These are phyloP conservation scores for Daldinia grandis DNA, from an alignment of 495 filamentous ascomycete genomes.

Conservation along the genomic window DNA sequence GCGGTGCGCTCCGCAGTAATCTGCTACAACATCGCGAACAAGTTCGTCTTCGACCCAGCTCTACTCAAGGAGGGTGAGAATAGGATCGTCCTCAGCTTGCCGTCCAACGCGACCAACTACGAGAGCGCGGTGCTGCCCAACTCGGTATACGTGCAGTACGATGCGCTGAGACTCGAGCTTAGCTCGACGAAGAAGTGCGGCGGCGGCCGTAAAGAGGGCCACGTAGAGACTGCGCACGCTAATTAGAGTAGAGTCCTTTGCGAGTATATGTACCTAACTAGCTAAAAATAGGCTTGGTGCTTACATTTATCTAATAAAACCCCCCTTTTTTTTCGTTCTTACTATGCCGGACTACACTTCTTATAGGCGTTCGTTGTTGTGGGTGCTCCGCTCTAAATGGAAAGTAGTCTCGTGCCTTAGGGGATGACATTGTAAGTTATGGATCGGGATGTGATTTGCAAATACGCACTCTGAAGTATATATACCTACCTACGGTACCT, in stretches of 20 bases:
- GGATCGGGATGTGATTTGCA: background rate
- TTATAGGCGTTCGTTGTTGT: background rate
- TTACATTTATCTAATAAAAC: background rate
- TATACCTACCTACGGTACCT: no score
- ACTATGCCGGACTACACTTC: background rate
- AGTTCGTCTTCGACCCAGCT: slow-evolving; percentile 57
- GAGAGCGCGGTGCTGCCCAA: slow-evolving; percentile 62
- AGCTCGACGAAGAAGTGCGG: slow-evolving; percentile 21
- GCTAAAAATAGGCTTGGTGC: slow-evolving; percentile 4
- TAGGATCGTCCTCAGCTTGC: slow-evolving; percentile 59
- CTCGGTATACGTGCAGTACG: slow-evolving; percentile 66
- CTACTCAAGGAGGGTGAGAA: slow-evolving; percentile 59
- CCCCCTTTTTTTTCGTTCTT: background rate
- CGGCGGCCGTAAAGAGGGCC: slow-evolving; percentile 26
- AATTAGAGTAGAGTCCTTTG: background rate
- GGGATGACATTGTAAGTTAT: background rate
- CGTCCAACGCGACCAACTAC: slow-evolving; percentile 61
- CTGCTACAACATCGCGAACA: slow-evolving; percentile 64
- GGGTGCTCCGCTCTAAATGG: background rate
- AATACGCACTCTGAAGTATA: background rate
- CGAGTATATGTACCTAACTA: background rate
- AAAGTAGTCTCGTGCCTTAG: background rate
- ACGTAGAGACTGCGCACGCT: slow-evolving; percentile 23
- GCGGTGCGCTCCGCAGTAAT: slow-evolving; percentile 63
- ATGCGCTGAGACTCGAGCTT: slow-evolving; percentile 64